These are phyloP conservation scores for Rhododendron ferrugineum DNA, from an alignment of 148 eudicot genomes.

Conservation along the genomic window DNA sequence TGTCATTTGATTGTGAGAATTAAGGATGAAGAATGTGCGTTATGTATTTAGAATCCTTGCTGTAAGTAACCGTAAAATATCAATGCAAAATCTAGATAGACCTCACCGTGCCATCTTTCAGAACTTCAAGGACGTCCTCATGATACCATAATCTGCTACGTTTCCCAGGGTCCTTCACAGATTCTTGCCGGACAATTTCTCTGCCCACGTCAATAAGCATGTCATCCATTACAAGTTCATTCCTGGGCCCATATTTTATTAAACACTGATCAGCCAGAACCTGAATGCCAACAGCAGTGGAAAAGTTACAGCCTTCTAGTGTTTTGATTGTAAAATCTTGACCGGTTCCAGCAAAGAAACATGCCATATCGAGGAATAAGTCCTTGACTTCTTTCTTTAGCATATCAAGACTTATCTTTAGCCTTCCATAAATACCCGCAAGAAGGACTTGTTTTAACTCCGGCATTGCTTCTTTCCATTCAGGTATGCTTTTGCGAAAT, in stretches of 20 bases:
- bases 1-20: not conserved
- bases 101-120: not conserved
- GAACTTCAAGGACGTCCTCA: not conserved
- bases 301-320: constrained; percentile 8
- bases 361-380: constrained; percentile 11
- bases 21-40: not conserved
- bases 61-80: not conserved
- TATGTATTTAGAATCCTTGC: not conserved
- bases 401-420: not conserved
- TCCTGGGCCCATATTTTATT: not conserved
- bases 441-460: not conserved
- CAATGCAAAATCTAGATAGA: not conserved
- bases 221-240: not conserved
- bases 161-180: not conserved
- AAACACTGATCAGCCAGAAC: not conserved
- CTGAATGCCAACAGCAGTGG: not conserved
- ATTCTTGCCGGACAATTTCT: constrained; percentile 11
- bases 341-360: constrained; percentile 6
- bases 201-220: constrained; percentile 10
- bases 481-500: not conserved
- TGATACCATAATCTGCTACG: constrained; percentile 9
- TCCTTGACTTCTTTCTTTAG: not conserved
- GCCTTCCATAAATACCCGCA: not conserved
- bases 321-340: constrained; percentile 7
- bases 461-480: not conserved